Evolutionary conservation across 148 eudicot species (phyloP), one percentile per base, ranked within the genome.

Genomic region (Fagopyrum esculentum): DNA sequence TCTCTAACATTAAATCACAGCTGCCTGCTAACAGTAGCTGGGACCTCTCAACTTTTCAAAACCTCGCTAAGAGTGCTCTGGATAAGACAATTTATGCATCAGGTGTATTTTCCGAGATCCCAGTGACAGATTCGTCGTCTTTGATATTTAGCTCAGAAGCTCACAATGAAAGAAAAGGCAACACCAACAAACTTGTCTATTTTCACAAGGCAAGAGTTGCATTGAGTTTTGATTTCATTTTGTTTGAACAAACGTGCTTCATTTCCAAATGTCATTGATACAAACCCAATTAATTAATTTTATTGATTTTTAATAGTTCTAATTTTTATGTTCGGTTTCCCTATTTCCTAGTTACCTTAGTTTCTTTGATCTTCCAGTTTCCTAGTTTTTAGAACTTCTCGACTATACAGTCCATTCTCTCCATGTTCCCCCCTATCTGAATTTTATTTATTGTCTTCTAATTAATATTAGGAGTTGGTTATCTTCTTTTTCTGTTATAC

Each of bases 81-180:
- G 96, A 93, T 78, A 86, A 86, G 76, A 89, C 96, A 75, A 85
- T 89, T 71, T 90, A 76, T 81, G 81, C 96, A 59, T 29, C 91
- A 12, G 93, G 86, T 60, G 47, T 87, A 43, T 87, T 83, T 77
- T 78, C 93, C 30, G 85, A 86, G 68, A 74, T 93, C 68, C 54
- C 92, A 51, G 72, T 91, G 76, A 75, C 89, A 77, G 40, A 83
- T 4, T 69, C 83, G 59, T 64, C 93, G 59, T 84, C 93, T 73
- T 13, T 93, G 56, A 19, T 84, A 29, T 63, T 90, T 52, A 89
- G 90, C 82, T 83, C 87, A 44, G 93, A 87, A 82, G 84, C 75
- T 77, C 83, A 87, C 76, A 90, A 89, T 54, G 91, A 86, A 68
- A 82, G 80, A 81, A 84, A 89, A 74, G 86, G 81, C 68, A 85